phyloP scores from a whole-genome alignment of 2,329 filamentous ascomycete genomes.

The Cladosporium austrohemisphaericum region DNA sequence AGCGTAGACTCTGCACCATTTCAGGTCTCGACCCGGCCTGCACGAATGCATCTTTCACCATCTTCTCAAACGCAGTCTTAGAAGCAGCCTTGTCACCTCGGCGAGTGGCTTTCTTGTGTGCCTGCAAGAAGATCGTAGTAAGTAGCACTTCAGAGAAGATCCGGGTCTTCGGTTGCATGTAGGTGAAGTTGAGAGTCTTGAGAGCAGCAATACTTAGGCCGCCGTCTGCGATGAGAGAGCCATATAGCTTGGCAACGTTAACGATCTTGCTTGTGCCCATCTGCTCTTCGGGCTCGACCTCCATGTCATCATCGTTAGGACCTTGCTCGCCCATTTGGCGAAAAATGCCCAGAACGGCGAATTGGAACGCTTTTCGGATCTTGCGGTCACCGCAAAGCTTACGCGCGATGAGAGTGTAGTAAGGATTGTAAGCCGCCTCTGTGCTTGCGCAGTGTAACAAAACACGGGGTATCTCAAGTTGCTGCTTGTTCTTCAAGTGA shows the following conservation, averaged over 20 bases:
- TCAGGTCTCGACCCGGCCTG: constrained; percentile 61
- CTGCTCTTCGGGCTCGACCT: constrained; percentile 49
- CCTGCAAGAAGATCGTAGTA: constrained; percentile 64
- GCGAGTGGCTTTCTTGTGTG: constrained; percentile 39
- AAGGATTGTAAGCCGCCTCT: constrained; percentile 83
- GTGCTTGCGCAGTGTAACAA: constrained; percentile 81
- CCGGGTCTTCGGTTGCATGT: constrained; percentile 70
- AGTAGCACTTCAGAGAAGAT: constrained; percentile 78
- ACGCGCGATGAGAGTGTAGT: constrained; percentile 81
- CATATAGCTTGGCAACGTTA: constrained; percentile 66
- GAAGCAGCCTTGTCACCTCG: constrained; percentile 38
- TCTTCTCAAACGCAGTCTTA: constrained; percentile 46
- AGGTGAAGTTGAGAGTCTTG: constrained; percentile 72
- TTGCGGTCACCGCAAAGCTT: constrained; percentile 70
- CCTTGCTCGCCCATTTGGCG: constrained; percentile 72
- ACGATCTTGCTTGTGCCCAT: constrained; percentile 58
- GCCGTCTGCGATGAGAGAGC: constrained; percentile 58
- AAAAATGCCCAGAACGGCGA: constrained; percentile 81
- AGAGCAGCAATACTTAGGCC: constrained; percentile 55
- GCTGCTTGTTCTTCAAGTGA: constrained; percentile 78
- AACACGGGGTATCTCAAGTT: constrained; percentile 81
- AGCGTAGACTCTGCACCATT: constrained; percentile 70
- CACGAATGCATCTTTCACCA: constrained; percentile 63
- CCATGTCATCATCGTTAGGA: constrained; percentile 55
- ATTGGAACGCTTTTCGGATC: constrained; percentile 80